Evolutionary conservation across 371 early-diverging fungal species (phyloP).

Genomic region (Pancytospora philotis): DNA sequence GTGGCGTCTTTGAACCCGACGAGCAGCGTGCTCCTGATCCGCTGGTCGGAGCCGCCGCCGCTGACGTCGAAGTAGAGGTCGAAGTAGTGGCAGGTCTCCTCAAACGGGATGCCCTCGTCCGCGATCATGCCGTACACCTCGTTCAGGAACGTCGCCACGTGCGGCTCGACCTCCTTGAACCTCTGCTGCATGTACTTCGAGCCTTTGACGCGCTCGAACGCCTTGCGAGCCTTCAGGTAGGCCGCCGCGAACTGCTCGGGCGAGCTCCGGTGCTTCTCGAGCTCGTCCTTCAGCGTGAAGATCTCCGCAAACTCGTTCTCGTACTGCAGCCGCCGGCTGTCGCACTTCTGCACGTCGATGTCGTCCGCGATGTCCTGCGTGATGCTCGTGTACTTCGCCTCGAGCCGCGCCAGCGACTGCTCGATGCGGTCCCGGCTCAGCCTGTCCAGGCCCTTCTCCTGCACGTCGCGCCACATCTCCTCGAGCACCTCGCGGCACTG

Average conservation of each 20-base stretch:
- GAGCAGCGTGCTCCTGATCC: conserved; percentile 49
- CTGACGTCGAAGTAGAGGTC: conserved; percentile 46
- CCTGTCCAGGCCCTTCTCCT: conserved; percentile 35
- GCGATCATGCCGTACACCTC: conserved; percentile 29
- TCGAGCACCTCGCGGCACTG: conserved; percentile 46
- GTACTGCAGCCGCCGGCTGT: conserved; percentile 23
- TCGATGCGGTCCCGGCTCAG: conserved; percentile 26
- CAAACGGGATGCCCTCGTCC: conserved; percentile 26
- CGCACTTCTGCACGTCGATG: not conserved
- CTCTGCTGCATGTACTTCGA: conserved; percentile 19
- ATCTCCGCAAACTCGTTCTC: conserved; percentile 26
- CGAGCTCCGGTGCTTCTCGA: conserved; percentile 22
- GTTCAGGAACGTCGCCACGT: conserved; percentile 40
- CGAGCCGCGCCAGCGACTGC: conserved; percentile 25
- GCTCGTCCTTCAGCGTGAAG: conserved; percentile 32
- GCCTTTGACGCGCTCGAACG: conserved; percentile 25
- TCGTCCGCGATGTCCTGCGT: conserved; percentile 15
- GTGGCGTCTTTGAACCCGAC: conserved; percentile 42
- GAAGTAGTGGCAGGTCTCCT: conserved; percentile 44
- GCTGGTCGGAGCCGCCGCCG: conserved; percentile 38
- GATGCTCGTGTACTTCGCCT: conserved; percentile 26
- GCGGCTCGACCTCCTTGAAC: conserved; percentile 21
- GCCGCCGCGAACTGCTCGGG: conserved; percentile 47
- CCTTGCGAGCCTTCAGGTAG: conserved; percentile 28
- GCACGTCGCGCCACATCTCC: conserved; percentile 41